phyloP scores from a whole-genome alignment of 2,329 filamentous ascomycete genomes.

The Cladophialophora immunda region DNA sequence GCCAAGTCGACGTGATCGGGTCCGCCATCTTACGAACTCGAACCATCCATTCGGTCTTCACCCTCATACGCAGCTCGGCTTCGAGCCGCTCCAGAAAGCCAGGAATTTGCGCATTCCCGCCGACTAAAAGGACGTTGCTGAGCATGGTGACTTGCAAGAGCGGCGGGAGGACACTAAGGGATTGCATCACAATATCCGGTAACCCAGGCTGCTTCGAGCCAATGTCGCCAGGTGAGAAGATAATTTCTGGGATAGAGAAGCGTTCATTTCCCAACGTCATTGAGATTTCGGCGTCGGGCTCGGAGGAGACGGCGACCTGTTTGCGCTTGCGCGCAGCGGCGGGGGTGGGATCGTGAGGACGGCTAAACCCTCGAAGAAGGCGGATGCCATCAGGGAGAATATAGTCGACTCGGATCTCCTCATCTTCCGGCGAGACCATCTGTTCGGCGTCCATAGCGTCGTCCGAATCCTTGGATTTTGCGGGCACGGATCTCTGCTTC shows the following conservation, averaged over 20 bases:
- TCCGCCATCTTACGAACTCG: slow-evolving; percentile 74
- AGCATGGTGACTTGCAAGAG: slow-evolving; percentile 84
- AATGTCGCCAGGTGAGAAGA: slow-evolving; percentile 87
- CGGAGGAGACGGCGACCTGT: slow-evolving; percentile 56
- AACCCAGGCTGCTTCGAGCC: slow-evolving; percentile 85
- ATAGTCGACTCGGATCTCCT: slow-evolving; percentile 81
- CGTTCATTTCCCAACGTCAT: slow-evolving; percentile 90
- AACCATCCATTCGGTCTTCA: slow-evolving; percentile 80
- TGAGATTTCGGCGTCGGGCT: slow-evolving; percentile 74
- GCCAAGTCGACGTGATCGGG: slow-evolving; percentile 83
- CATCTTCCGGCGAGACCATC: slow-evolving; percentile 40
- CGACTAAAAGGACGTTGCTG: slow-evolving; percentile 87
- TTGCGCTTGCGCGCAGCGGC: slow-evolving; percentile 62
- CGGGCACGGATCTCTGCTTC: slow-evolving; percentile 22
- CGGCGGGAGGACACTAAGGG: slow-evolving; percentile 76
- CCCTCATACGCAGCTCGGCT: slow-evolving; percentile 73
- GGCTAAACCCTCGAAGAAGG: slow-evolving; percentile 71
- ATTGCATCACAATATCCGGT: slow-evolving; percentile 82
- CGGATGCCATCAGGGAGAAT: slow-evolving; percentile 82
- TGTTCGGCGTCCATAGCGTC: slow-evolving; percentile 55
- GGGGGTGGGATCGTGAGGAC: slow-evolving; percentile 76
- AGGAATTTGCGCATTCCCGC: slow-evolving; percentile 80
- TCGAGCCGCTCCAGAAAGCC: slow-evolving; percentile 82
- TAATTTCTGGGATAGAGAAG: slow-evolving; percentile 85
- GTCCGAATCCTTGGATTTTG: slow-evolving; percentile 53